Evolutionary conservation across 2,329 filamentous ascomycete genomes (phyloP), one percentile per base, ranked within the genome.

Genomic region (Ophiognomonia clavigignenti-juglandacearum): DNA sequence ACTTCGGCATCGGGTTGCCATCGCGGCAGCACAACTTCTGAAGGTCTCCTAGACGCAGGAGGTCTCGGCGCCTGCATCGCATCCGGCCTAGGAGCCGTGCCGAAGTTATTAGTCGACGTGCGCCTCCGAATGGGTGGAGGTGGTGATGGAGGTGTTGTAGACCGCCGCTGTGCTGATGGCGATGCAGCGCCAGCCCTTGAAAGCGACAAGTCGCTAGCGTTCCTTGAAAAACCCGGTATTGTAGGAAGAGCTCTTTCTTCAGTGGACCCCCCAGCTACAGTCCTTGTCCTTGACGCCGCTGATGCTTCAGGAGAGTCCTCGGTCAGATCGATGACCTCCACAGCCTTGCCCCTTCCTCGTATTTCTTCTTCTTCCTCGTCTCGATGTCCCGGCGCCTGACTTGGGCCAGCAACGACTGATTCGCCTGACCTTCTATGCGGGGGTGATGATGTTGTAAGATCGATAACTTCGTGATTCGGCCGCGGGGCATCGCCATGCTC

Each of bases 1-100:
- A 88, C 89, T 56, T 95, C 89, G 4, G 78, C 74, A 65, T 97
- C 92, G 4, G 90, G 86, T 68, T 96, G 91, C 92, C 92, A 97
- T 48, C 75, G 74, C 2, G 91, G 90, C 34, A 90, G 67, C 16
- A 77, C 67, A 52, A 86, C 69, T 18, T 76, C 72, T 55, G 62
- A 53, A 7, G 54, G 49, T 32, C 51, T 44, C 16, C 53, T 42
- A 35, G 42, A 23, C 19, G 40, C 35, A 8, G 39, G 40, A 10
- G 39, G 34, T 23, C 49, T 49, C 10, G 41, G 41, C n/a, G 46
- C 39, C 10, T 29, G 38, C 38, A 40, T 44, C 27, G 11, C 24
- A n/a, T n/a, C 26, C 4, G 27, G 8, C 16, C 35, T 7, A 24
- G 26, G 19, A 3, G 37, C 36, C 13, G 34, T 19, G 2, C 34